Conservation (phyloP, 1,139 yeast genomes). For the Hansenula anomala region DNA sequence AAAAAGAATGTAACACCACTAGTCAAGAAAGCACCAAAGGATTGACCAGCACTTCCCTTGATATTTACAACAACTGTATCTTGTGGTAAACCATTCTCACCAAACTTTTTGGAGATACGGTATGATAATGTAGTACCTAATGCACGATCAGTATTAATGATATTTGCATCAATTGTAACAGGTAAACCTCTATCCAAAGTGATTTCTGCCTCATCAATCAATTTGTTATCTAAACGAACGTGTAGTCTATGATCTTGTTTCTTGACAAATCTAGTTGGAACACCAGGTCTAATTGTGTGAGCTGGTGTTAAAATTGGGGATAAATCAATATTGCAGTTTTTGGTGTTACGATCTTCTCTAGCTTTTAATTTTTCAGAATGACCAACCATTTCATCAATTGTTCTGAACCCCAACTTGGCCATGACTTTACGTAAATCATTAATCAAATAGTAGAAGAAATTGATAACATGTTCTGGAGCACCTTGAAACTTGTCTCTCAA, state of each 20-base stretch:
- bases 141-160: conserved; percentile 94
- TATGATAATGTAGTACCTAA: conserved; percentile 92
- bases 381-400: conserved; percentile 97
- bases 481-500: conserved; percentile 90
- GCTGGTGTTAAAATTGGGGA: conserved; percentile 96
- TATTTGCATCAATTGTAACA: conserved; percentile 87
- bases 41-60: conserved; percentile 95
- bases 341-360: conserved; percentile 83
- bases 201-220: conserved; percentile 91
- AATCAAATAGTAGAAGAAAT: conserved; percentile 92
- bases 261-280: conserved; percentile 86
- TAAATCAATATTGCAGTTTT: conserved; percentile 87
- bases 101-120: conserved; percentile 88
- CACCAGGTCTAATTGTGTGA: conserved; percentile 96
- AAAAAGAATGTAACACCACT: conserved; percentile 93
- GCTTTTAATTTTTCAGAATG: conserved; percentile 86
- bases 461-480: conserved; percentile 97
- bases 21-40: conserved; percentile 96
- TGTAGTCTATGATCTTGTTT: conserved; percentile 94
- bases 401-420: conserved; percentile 94
- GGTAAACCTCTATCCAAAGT: conserved; percentile 94
- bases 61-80: conserved; percentile 93
- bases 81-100: conserved; percentile 90
- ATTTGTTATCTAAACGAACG: conserved; percentile 89
- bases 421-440: conserved; percentile 88